phyloP scores from a whole-genome alignment of 2,329 filamentous ascomycete genomes.

The Corynespora cassiicola region DNA sequence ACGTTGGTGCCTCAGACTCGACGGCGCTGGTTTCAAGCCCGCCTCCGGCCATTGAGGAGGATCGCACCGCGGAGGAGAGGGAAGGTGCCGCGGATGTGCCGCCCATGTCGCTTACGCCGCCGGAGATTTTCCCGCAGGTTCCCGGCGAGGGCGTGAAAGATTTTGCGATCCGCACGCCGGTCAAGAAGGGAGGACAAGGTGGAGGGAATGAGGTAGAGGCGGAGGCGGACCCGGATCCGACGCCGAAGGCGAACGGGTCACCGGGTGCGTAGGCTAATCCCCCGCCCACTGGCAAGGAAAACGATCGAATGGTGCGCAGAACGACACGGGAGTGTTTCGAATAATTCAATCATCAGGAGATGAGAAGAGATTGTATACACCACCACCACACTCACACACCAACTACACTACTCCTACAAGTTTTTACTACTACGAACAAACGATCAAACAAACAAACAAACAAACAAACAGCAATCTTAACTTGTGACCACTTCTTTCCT shows the following conservation, averaged over 20 bases:
- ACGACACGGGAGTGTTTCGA: background rate
- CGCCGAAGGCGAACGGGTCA: constrained; percentile 41
- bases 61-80: constrained; percentile 42
- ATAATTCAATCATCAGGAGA: constrained; percentile 7
- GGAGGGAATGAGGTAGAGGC: too few species aligned
- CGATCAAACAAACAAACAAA: too few species aligned
- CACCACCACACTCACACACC: too few species aligned
- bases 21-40: constrained; percentile 43
- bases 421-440: too few species aligned
- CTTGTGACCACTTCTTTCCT: too few species aligned
- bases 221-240: constrained; percentile 51
- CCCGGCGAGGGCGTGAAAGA: constrained; percentile 51
- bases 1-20: constrained; percentile 44
- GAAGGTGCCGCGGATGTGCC: constrained; percentile 34
- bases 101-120: constrained; percentile 54
- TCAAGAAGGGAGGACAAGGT: constrained; percentile 30
- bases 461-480: too few species aligned
- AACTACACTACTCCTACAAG: too few species aligned
- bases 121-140: constrained; percentile 55
- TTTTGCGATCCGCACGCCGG: constrained; percentile 50
- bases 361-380: too few species aligned
- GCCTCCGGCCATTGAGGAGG: constrained; percentile 51
- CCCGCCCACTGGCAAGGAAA: too few species aligned
- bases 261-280: constrained; percentile 13
- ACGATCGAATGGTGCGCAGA: background rate